Conservation (phyloP, 371 early-diverging fungal species). For the Cokeromyces recurvatus region DNA sequence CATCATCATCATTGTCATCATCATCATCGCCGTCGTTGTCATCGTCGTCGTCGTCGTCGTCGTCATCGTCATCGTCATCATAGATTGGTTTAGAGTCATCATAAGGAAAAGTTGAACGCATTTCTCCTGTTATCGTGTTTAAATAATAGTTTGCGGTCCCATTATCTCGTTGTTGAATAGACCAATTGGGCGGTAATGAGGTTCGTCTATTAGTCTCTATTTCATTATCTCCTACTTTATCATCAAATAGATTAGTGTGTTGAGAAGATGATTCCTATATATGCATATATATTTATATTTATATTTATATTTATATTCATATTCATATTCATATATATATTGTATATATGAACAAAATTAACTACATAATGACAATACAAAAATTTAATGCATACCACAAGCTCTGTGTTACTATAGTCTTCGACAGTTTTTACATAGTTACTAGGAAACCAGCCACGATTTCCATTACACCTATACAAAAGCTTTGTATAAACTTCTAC, state of each 20-base stretch:
- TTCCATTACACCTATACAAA: conserved; percentile 38
- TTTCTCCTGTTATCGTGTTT: conserved; percentile 42
- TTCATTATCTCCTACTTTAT: conserved; percentile 6
- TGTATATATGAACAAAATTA: too few species aligned
- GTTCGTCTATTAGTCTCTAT: background rate
- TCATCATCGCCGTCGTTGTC: too few species aligned
- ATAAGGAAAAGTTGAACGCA: conserved; percentile 40
- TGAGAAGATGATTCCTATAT: background rate
- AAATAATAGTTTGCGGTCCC: conserved; percentile 44
- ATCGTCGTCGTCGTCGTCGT: too few species aligned
- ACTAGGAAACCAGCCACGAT: conserved; percentile 81
- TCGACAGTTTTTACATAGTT: conserved; percentile 65
- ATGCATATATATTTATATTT: too few species aligned
- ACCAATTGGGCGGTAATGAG: conserved; percentile 43
- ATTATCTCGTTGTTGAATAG: conserved; percentile 38
- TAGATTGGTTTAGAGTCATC: too few species aligned
- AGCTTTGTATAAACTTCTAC: too few species aligned
- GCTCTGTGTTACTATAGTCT: conserved; percentile 25
- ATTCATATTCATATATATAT: too few species aligned
- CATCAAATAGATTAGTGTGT: conserved; percentile 8
- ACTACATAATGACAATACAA: background rate
- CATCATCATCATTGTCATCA: too few species aligned
- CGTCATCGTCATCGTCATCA: too few species aligned
- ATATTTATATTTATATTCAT: too few species aligned
- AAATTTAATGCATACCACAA: conserved; percentile 10